Evolutionary conservation across 257 asterid genomes (phyloP), one percentile per base, ranked within the genome.

Genomic region (Primulina tabacum): DNA sequence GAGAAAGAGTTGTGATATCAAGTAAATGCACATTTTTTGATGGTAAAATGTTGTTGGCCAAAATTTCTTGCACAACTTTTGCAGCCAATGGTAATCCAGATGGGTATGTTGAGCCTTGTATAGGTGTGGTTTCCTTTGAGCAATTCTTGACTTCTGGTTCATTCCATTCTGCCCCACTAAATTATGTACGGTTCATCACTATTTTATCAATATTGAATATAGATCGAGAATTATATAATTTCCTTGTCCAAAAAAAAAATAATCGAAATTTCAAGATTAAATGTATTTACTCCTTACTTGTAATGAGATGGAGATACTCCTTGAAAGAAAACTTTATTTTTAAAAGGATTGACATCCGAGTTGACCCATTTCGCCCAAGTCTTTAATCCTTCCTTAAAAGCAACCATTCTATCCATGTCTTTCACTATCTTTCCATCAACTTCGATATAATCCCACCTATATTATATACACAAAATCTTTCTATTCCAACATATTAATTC

Each of bases 341-440:
- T 77, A 4, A 4, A 9, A 26, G 75, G 34, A 65, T 73, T 38
- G 8, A 82, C 76, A 18, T 64, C 34, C 10, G 80, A 55, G 2
- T 79, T 81, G 5, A 82, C 74, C 89, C 89, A 82, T 6, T 71
- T 82, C 20, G 79, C 76, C 87, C 89, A 82, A 11, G 83, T 79
- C 30, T 33, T 68, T 28, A 84, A 63, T 16, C 75, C 89, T 64
- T 29, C 71, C 16, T 62, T 67, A 10, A 77, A 82, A 28, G 87
- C 85, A 34, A 14, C 70, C 67, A 78, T 80, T 8, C 89, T 81
- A 33, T 84, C 80, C 85, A 82, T 84, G 47, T 84, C 89, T 65
- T 79, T 80, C 33, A 20, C 17, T 70, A 73, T 57, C 62, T 43
- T 52, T 26, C 75, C 78, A 65, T 34, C 76, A 9, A 34, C 63